Base-by-base conservation (phyloP, 2,329 filamentous ascomycete species). In the Huntiella omanensis region DNA sequence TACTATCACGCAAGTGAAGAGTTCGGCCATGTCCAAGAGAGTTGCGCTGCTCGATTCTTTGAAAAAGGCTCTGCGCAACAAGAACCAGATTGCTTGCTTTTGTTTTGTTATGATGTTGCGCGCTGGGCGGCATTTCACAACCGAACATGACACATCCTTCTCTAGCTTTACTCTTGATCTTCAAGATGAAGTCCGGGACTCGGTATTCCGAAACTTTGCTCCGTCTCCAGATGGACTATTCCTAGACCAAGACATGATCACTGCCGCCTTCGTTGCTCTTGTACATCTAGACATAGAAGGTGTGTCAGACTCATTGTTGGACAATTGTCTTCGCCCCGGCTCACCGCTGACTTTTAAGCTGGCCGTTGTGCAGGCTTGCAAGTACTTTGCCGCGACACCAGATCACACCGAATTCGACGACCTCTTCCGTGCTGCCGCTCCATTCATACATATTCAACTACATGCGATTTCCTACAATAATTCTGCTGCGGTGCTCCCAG, bases 101-200 rank as follows among this genome's bases (percentile, higher is more conserved):
- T 81, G 75, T 52, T 63, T 81, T 11, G 71, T 80, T 12, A 68
- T 69, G 13, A 60, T 81, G 40, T 65, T 81, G 40, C 71, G 74
- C 36, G 75, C 70, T 35, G 74, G 75, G 10, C 69, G 76, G 33
- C 73, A 80, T 55, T 80, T 82, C 53, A 66, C 72, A 49, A 62
- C 65, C 5, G 72, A 80, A 50, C 75, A 69, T 54, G 77, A 82
- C 54, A 70, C 73, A 8, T 71, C 72, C 2, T 63, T 79, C 48
- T 65, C 79, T 49, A 79, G 75, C 56, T 82, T 77, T 56, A 76
- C 76, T 35, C 65, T 80, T 59, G 77, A 82, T 56, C 72, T 82
- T 6, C 77, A 81, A 54, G 75, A 79, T 54, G 77, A 82, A 57
- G 68, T 82, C 40, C 67, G 69, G 40, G 76, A 80, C 54, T 73